Conservation (phyloP, 345 rosid species). For the Gossypium stocksii region DNA sequence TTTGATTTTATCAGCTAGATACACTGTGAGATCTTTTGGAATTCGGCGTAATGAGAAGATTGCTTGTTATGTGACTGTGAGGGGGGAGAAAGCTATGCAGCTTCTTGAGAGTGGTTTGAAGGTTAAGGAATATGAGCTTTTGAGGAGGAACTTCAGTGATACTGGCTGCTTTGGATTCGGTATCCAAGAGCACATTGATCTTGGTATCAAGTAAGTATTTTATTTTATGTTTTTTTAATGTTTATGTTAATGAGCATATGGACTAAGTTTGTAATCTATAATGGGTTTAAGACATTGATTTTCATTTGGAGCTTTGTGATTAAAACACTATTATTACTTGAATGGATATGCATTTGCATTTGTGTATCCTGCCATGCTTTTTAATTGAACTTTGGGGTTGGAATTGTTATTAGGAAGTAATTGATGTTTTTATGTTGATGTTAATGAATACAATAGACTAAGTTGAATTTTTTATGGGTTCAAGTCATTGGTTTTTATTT, state of each 20-base stretch:
- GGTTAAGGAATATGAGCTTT: conserved; percentile 92
- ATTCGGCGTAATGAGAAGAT: conserved; percentile 50
- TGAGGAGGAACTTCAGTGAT: conserved; percentile 93
- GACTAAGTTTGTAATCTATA: neutral
- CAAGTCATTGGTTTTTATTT: too few relatives aligned
- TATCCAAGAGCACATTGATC: conserved; percentile 98
- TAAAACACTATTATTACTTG: neutral
- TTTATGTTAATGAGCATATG: neutral
- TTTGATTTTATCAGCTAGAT: conserved; percentile 57
- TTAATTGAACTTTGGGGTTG: neutral
- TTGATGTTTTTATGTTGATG: too few relatives aligned
- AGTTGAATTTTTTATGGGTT: too few relatives aligned
- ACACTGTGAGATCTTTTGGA: conserved; percentile 94
- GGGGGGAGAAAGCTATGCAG: conserved; percentile 99
- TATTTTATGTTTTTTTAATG: neutral
- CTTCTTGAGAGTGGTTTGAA: conserved; percentile 92
- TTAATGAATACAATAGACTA: too few relatives aligned
- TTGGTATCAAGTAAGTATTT: conserved; percentile 76
- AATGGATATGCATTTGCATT: neutral
- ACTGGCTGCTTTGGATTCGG: conserved; percentile 97
- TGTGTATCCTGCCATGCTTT: neutral
- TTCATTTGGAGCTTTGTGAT: neutral
- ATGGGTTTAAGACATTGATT: neutral
- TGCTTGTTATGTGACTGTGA: conserved; percentile 42
- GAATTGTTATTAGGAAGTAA: neutral